Base-by-base conservation (phyloP, 768 basidiomycete species). In the Leccinum fibrillosum region DNA sequence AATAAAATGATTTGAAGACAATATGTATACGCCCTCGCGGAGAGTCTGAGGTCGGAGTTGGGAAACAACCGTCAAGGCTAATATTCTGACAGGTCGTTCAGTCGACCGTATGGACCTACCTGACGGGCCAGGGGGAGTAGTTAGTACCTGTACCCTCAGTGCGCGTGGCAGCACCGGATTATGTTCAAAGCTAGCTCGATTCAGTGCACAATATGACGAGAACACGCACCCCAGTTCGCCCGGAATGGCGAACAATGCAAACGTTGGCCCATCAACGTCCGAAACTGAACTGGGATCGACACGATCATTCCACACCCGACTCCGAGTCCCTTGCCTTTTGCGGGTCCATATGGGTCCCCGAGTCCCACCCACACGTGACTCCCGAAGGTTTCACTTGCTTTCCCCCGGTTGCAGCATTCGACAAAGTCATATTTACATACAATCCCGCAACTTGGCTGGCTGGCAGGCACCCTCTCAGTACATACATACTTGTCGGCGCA, bases 331-430 rank as follows among this genome's bases (percentile, higher is more conserved):
- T 70, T 69, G 57, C 62, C 68, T 67, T 64, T 77, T 77, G 74
- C 72, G 66, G 75, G 70, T 72, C 77, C 67, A 71, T 74, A 72
- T 78, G 60, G 72, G 66, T 78, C 75, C 75, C 61, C 28, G 28
- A 28, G 28, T 53, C 56, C 44, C 23, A 44, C 42, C 42, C 42
- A 44, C 42, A 25, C 15, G 77, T 78, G 77, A 77, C 76, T 73
- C 9, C 35, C 19, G n/a, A 19, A 44, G 42, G 10, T 12, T 12
- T 19, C n/a, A 44, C 42, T 10, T 21, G 5, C 42, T 19, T 19
- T 44, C 19, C 42, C 19, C 10, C 11, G 42, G 42, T 34, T 5
- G 19, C 42, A 44, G 42, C 42, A 35, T 11, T 42, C 42, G 19
- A 44, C 49, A 42, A 42, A 19, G 42, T 42, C 17, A 42, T 19